A percentile compares a stretch with the other conserved stretches of the same genome.
phyloP scores from a whole-genome alignment of 2,329 filamentous ascomycete species.

The Scedosporium aurantiacum region DNA sequence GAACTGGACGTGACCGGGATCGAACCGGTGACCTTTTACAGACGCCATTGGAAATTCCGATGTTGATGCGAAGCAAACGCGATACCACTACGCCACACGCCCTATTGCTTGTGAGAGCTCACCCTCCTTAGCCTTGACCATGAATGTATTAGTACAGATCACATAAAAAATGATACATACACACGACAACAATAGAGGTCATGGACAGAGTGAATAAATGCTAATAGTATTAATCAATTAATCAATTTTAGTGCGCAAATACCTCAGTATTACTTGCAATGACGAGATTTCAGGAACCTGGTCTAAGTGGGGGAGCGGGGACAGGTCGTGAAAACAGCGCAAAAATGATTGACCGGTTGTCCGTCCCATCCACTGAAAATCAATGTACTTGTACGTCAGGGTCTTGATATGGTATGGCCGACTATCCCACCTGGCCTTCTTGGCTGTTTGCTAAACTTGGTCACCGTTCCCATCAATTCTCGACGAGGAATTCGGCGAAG shows the following conservation, averaged over 20 bases:
- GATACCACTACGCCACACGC: constrained; percentile 2
- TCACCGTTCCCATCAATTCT: no score
- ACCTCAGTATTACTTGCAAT: background rate
- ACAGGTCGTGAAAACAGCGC: background rate
- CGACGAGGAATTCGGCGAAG: background rate
- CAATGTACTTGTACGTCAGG: background rate
- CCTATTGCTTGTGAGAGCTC: background rate
- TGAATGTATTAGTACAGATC: background rate
- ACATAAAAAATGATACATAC: no score
- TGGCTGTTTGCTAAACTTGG: background rate
- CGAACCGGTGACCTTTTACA: constrained; percentile 2
- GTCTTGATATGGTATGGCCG: no score
- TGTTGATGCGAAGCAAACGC: constrained; percentile 1
- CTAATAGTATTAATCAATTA: background rate
- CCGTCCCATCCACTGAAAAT: background rate
- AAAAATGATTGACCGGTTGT: background rate
- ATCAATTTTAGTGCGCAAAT: background rate
- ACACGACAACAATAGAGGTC: background rate
- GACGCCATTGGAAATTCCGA: background rate
- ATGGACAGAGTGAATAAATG: background rate
- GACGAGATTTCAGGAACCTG: background rate
- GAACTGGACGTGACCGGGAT: background rate
- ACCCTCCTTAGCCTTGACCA: background rate
- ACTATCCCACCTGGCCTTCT: no score
- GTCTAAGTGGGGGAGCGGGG: background rate